phyloP scores from a whole-genome alignment of 2,329 filamentous ascomycete species.

The Ceratocystiopsis minuta region DNA sequence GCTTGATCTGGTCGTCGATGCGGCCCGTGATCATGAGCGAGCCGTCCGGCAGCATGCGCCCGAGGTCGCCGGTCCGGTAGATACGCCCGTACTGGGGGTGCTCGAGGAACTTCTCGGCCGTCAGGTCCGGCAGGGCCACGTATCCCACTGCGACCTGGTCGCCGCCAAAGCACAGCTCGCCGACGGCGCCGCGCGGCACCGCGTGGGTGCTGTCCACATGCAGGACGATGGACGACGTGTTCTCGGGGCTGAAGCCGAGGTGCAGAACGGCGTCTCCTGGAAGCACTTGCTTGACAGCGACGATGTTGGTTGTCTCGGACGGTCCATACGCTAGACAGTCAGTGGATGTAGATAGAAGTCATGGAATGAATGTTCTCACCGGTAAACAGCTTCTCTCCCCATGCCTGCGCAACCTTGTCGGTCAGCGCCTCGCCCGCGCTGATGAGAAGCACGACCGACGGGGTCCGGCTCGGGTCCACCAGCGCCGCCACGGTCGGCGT shows the following conservation, averaged over 20 bases:
- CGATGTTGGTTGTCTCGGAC: constrained; percentile 77
- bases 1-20: constrained; percentile 63
- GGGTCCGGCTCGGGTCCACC: constrained; percentile 50
- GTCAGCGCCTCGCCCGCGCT: constrained; percentile 71
- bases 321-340: constrained; percentile 45
- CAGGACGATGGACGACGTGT: constrained; percentile 58
- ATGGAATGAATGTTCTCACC: constrained; percentile 15
- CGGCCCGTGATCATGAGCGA: constrained; percentile 56
- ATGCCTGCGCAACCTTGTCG: constrained; percentile 47
- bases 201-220: constrained; percentile 25
- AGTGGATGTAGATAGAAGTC: background rate
- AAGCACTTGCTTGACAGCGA: constrained; percentile 50
- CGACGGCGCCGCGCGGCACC: constrained; percentile 53
- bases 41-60: constrained; percentile 59
- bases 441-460: constrained; percentile 55
- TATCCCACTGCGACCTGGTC: constrained; percentile 66
- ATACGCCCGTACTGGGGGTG: constrained; percentile 53
- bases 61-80: constrained; percentile 70
- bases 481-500: constrained; percentile 72
- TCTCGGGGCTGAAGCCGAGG: constrained; percentile 56
- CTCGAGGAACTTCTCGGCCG: constrained; percentile 46
- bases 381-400: constrained; percentile 56
- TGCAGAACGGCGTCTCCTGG: constrained; percentile 46
- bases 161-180: constrained; percentile 76
- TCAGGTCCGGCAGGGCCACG: constrained; percentile 45